phyloP scores from a whole-genome alignment of 2,329 filamentous ascomycete genomes.

The Neopestalotiopsis sp. region DNA sequence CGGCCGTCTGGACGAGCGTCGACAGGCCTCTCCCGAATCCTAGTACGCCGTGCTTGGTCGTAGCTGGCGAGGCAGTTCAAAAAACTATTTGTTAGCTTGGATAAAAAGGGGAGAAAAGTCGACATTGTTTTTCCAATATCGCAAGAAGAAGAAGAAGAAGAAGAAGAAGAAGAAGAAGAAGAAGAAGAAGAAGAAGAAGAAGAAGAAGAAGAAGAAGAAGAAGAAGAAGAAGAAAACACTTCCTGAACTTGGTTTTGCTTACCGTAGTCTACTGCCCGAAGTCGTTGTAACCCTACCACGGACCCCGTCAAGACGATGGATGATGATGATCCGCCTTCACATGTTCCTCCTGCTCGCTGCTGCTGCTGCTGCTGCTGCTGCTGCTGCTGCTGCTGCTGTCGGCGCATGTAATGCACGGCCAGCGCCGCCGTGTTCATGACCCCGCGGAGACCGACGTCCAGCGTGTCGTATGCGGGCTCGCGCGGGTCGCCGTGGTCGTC shows the following conservation, averaged over 20 bases:
- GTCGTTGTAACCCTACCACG: conserved; percentile 53
- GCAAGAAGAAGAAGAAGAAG: neutral
- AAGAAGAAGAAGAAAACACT: conserved; percentile 11
- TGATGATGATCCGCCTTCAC: too few species aligned
- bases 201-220: too few species aligned
- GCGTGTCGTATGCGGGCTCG: conserved; percentile 45
- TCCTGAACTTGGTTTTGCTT: conserved; percentile 20
- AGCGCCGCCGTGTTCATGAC: conserved; percentile 56
- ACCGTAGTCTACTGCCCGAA: conserved; percentile 58
- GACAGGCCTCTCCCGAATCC: conserved; percentile 57
- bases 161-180: conserved; percentile 21
- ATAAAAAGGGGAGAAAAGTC: neutral
- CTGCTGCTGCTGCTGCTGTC: conserved; percentile 34
- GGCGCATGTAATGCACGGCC: conserved; percentile 55
- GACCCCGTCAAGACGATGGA: conserved; percentile 58
- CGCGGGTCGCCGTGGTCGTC: conserved; percentile 54
- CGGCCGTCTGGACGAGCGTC: conserved; percentile 39
- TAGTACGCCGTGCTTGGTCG: conserved; percentile 60
- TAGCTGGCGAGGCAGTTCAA: conserved; percentile 32
- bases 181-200: conserved; percentile 15
- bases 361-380: conserved; percentile 53
- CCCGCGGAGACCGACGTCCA: conserved; percentile 56
- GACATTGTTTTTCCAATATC: neutral
- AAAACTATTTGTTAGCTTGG: too few species aligned
- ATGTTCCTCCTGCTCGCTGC: conserved; percentile 24